phyloP scores from a whole-genome alignment of 192 early-diverging fungal species.

The Allomyces arbusculus region DNA sequence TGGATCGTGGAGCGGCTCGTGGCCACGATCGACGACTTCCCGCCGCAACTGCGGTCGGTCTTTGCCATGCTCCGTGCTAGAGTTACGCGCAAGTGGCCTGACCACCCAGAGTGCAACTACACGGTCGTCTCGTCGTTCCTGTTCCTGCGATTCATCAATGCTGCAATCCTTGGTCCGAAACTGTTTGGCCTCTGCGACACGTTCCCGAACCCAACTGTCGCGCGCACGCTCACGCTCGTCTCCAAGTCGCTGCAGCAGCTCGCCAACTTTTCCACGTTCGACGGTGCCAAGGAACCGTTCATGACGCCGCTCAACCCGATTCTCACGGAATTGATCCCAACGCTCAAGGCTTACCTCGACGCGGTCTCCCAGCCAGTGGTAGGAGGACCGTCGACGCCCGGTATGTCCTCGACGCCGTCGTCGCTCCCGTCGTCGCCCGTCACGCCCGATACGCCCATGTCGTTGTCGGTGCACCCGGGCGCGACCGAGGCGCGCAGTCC shows the following conservation, averaged over 20 bases:
- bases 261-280: neutral
- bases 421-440: neutral
- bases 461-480: too few species aligned
- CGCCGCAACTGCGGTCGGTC: neutral
- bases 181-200: constrained; percentile 1
- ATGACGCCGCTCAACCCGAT: neutral
- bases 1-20: neutral
- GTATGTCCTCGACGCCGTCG: too few species aligned
- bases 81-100: neutral
- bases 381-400: too few species aligned
- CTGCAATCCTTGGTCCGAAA: constrained; percentile 2
- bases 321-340: too few species aligned
- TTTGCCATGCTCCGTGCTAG: neutral
- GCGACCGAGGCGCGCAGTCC: too few species aligned
- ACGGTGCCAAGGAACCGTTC: constrained; percentile 3
- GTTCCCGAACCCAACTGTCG: neutral
- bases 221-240: constrained; percentile 1
- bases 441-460: too few species aligned
- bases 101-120: neutral
- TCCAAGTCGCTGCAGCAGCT: constrained; percentile 1
- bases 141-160: constrained; percentile 3
- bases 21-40: neutral
- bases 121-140: constrained; percentile 1
- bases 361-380: too few species aligned
- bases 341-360: too few species aligned